phyloP scores from a whole-genome alignment of 192 early-diverging fungal genomes.

The Neocallimastix lanati region DNA sequence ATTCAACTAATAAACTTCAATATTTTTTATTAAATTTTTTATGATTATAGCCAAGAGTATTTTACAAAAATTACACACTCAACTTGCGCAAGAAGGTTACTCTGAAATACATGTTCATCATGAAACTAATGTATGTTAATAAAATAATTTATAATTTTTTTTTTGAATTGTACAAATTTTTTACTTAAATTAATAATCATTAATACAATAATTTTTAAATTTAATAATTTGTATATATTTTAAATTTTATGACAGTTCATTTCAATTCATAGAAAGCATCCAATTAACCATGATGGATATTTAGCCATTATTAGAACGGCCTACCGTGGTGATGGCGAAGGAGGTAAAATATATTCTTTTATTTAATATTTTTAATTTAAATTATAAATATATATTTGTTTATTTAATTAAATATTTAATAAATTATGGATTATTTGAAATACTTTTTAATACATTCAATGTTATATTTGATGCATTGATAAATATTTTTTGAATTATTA shows the following conservation, averaged over 20 bases:
- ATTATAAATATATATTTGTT: no score
- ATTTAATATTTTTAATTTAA: no score
- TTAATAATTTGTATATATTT: not conserved
- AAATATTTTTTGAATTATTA: no score
- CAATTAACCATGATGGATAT: constrained; percentile 77
- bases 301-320: constrained; percentile 76
- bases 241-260: constrained; percentile 37
- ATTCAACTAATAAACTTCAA: no score
- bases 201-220: not conserved
- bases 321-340: constrained; percentile 24
- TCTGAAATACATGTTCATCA: constrained; percentile 91
- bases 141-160: no score
- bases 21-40: no score
- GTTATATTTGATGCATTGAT: no score
- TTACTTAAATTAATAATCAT: no score
- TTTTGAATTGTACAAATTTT: no score
- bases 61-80: constrained; percentile 57
- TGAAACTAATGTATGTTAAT: constrained; percentile 62
- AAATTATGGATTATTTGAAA: no score
- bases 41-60: constrained; percentile 33
- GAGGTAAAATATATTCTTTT: not conserved
- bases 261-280: constrained; percentile 81
- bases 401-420: not conserved
- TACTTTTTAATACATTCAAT: no score
- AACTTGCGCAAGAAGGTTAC: constrained; percentile 68